Evolutionary conservation across 1,284 basidiomycete species (phyloP).

Genomic region (Cryptococcus sp.): DNA sequence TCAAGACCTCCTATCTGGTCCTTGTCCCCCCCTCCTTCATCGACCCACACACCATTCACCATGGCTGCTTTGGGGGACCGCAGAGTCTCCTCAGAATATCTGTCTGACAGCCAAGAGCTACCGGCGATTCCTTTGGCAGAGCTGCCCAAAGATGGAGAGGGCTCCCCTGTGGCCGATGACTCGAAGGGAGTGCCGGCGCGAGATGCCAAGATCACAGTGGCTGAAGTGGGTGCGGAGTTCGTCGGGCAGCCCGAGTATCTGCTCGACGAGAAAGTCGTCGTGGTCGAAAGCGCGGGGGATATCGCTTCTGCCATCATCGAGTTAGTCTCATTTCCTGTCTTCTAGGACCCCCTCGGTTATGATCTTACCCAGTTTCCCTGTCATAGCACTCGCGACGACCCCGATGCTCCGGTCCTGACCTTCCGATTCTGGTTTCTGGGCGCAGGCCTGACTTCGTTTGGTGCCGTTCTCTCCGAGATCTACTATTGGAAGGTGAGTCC

Average conservation of each 20-base stretch:
- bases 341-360: neutral
- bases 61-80: no score
- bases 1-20: no score
- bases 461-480: constrained; percentile 51
- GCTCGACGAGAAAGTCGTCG: neutral
- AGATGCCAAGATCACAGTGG: no score
- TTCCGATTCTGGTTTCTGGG: constrained; percentile 61
- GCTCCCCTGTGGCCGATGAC: no score
- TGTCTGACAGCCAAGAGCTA: no score
- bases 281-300: neutral
- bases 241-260: neutral
- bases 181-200: no score
- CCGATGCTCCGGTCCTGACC: constrained; percentile 55
- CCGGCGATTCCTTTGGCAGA: no score
- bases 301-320: neutral
- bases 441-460: constrained; percentile 60
- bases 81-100: no score
- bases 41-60: no score
- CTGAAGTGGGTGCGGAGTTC: no score
- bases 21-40: no score
- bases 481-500: constrained; percentile 43
- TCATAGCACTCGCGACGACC: constrained; percentile 12
- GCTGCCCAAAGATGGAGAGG: no score
- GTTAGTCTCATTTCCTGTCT: neutral
- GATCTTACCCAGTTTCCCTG: neutral